phyloP scores from a whole-genome alignment of 2,329 filamentous ascomycete genomes.

The Botrytis pseudocinerea region DNA sequence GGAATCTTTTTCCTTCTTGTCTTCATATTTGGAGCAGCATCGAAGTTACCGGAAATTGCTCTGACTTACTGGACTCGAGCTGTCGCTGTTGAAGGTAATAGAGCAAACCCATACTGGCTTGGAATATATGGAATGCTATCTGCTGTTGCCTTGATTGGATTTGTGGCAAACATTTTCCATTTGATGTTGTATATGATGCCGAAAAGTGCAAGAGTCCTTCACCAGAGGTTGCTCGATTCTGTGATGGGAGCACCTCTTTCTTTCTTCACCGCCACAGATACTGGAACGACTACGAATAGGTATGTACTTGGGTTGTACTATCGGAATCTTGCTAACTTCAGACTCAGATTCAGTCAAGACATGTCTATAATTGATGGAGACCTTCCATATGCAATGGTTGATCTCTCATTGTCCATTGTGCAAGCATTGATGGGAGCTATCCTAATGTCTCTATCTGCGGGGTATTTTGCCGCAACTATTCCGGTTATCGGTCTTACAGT shows the following conservation, averaged over 20 bases:
- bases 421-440: constrained; percentile 47
- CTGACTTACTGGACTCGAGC: constrained; percentile 26
- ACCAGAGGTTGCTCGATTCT: constrained; percentile 49
- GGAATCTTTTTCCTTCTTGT: constrained; percentile 22
- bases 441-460: constrained; percentile 37
- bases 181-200: constrained; percentile 55
- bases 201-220: constrained; percentile 51
- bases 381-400: constrained; percentile 31
- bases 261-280: constrained; percentile 34
- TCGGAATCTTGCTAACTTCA: not conserved
- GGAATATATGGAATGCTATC: constrained; percentile 19
- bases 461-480: constrained; percentile 46
- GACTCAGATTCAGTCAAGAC: constrained; percentile 32
- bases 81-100: constrained; percentile 17
- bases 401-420: constrained; percentile 31
- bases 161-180: constrained; percentile 27
- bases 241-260: constrained; percentile 46
- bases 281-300: constrained; percentile 32
- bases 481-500: constrained; percentile 44
- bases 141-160: constrained; percentile 15
- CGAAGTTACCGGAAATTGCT: constrained; percentile 31
- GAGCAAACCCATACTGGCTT: constrained; percentile 17
- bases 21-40: constrained; percentile 23
- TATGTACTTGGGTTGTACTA: not conserved
- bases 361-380: constrained; percentile 35